A percentile compares a stretch with the other conserved stretches of the same genome.
Conservation (phyloP, 2,329 filamentous ascomycete species). For the Venturia nashicola region DNA sequence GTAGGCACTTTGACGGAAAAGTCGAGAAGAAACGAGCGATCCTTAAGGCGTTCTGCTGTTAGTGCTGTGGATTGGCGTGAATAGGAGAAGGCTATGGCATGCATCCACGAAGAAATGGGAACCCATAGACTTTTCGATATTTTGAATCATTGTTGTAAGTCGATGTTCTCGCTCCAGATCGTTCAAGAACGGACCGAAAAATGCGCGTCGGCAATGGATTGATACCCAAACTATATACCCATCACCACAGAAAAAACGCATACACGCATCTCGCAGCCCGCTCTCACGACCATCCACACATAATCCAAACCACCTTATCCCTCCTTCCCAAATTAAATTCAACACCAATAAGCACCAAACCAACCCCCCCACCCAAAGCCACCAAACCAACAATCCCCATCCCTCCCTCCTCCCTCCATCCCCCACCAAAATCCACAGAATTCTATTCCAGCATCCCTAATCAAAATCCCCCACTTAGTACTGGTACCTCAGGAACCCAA, state of each 20-base stretch:
- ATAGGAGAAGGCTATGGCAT: no score
- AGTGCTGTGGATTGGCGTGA: neutral
- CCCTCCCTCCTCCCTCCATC: no score
- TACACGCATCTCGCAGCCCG: neutral
- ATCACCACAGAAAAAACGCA: neutral
- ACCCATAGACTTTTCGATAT: neutral
- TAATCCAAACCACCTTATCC: no score
- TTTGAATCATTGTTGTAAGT: neutral
- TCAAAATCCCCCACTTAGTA: no score
- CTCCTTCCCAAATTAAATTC: no score
- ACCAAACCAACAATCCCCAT: no score
- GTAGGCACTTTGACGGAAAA: neutral
- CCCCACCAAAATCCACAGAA: no score
- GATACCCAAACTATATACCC: neutral
- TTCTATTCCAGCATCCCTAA: no score
- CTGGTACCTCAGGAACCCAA: no score
- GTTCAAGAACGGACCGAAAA: neutral
- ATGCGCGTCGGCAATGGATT: neutral
- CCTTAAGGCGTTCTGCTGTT: neutral
- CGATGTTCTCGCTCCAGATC: neutral
- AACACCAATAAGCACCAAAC: no score
- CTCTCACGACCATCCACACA: no score
- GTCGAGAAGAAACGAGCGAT: neutral
- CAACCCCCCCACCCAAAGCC: no score
- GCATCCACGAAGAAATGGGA: neutral